Evolutionary conservation across 129 eudicot genomes (phyloP).

Genomic region (Chrysanthemum lavandulifolium): DNA sequence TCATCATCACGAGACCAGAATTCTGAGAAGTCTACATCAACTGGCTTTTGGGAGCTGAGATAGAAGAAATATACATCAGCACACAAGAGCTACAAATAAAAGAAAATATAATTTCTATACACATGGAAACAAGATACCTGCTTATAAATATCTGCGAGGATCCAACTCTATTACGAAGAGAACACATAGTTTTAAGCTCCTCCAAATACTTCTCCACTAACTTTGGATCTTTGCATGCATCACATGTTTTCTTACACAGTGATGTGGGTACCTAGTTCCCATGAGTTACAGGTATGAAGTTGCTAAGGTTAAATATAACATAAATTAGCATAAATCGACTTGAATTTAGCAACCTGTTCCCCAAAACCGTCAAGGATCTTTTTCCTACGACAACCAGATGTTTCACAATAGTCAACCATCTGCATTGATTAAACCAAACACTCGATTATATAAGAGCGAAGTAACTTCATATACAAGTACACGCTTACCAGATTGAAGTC

Average conservation of each 20-base stretch:
- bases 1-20: constrained; percentile 86
- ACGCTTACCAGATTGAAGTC: constrained; percentile 66
- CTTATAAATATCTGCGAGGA: constrained; percentile 57
- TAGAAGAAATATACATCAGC: constrained; percentile 21
- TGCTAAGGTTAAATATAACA: constrained; percentile 4
- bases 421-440: constrained; percentile 33
- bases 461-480: constrained; percentile 12
- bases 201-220: constrained; percentile 60
- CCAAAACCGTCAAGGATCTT: constrained; percentile 86
- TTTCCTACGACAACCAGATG: constrained; percentile 83
- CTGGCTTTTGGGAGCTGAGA: constrained; percentile 54
- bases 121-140: constrained; percentile 45
- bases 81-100: constrained; percentile 1
- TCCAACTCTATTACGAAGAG: constrained; percentile 49
- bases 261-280: constrained; percentile 56
- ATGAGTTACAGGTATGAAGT: constrained; percentile 18
- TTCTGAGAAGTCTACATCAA: constrained; percentile 54
- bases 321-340: constrained; percentile 1
- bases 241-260: constrained; percentile 78
- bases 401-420: constrained; percentile 94
- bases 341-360: constrained; percentile 61
- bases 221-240: constrained; percentile 81
- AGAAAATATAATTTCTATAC: not conserved
- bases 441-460: not conserved
- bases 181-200: constrained; percentile 54